Evolutionary conservation across 768 basidiomycete species (phyloP).

Genomic region (Russula lepida): DNA sequence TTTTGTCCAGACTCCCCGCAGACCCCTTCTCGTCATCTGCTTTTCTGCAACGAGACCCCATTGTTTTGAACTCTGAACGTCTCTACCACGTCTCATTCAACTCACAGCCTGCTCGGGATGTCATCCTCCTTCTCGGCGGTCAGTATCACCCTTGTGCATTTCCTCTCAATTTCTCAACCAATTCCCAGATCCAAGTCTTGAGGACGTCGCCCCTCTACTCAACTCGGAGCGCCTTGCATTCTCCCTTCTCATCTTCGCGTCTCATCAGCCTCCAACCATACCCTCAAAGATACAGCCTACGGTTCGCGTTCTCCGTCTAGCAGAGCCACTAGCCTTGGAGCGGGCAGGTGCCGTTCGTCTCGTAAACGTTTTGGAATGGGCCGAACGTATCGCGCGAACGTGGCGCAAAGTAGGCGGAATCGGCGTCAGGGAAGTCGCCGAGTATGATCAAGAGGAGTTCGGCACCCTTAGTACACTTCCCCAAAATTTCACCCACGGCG

Average conservation of each 20-base stretch:
- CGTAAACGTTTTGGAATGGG: constrained; percentile 33
- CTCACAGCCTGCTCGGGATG: constrained; percentile 25
- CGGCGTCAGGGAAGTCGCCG: constrained; percentile 25
- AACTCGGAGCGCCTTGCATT: constrained; percentile 29
- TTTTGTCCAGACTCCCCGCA: constrained; percentile 29
- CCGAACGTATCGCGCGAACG: constrained; percentile 31
- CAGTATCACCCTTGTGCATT: constrained; percentile 4
- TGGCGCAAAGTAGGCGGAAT: constrained; percentile 31
- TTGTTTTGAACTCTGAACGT: constrained; percentile 26
- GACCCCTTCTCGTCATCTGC: constrained; percentile 29
- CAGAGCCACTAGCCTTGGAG: constrained; percentile 29
- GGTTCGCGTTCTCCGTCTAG: constrained; percentile 30
- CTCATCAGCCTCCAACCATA: constrained; percentile 28
- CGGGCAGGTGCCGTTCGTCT: constrained; percentile 30
- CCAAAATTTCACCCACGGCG: constrained; percentile 16
- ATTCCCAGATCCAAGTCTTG: constrained; percentile 9
- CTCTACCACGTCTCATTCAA: constrained; percentile 20
- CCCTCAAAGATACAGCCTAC: constrained; percentile 26
- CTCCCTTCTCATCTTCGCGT: constrained; percentile 34
- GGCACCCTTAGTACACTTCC: constrained; percentile 25
- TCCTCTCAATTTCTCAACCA: not conserved
- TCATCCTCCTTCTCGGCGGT: constrained; percentile 35
- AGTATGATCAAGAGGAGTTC: constrained; percentile 24
- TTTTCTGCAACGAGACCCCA: constrained; percentile 23
- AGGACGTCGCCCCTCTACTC: constrained; percentile 30